Conservation (phyloP, 768 basidiomycete species). For the Podaxis mareebaensis region DNA sequence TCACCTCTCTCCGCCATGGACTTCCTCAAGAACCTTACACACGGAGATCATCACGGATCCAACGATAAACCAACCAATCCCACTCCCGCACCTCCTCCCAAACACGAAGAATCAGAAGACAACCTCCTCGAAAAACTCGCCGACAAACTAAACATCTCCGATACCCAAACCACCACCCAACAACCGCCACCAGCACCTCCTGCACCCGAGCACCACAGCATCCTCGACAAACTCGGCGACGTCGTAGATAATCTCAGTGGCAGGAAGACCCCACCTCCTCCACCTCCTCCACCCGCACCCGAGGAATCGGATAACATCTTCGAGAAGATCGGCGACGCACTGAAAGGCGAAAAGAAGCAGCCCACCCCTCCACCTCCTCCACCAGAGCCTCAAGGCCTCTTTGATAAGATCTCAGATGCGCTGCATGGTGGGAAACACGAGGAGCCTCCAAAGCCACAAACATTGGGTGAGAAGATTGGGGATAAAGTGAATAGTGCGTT, state of each 20-base stretch:
- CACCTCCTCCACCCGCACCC: constrained; percentile 17
- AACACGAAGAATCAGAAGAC: constrained; percentile 5
- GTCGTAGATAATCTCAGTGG: too few species aligned
- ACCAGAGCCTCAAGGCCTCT: constrained; percentile 13
- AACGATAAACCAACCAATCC: background rate
- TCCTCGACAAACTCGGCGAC: too few species aligned
- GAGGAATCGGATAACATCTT: constrained; percentile 15
- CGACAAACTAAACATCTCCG: constrained; percentile 1
- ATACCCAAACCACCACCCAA: too few species aligned
- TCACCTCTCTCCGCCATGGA: constrained; percentile 12
- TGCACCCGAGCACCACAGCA: too few species aligned
- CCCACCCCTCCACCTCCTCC: constrained; percentile 19
- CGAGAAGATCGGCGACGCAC: constrained; percentile 16
- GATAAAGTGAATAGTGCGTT: constrained; percentile 24
- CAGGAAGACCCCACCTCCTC: background rate
- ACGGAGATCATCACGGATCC: constrained; percentile 6
- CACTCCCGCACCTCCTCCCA: constrained; percentile 7
- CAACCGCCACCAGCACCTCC: too few species aligned
- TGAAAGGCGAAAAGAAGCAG: constrained; percentile 12
- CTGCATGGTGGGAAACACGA: constrained; percentile 17
- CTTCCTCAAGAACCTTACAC: constrained; percentile 18
- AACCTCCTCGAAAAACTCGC: constrained; percentile 18
- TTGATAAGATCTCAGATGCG: constrained; percentile 17
- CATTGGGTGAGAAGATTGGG: constrained; percentile 14
- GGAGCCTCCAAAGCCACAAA: constrained; percentile 18